Evolutionary conservation across 1,284 basidiomycete genomes (phyloP).

Genomic region (Somion occarium): DNA sequence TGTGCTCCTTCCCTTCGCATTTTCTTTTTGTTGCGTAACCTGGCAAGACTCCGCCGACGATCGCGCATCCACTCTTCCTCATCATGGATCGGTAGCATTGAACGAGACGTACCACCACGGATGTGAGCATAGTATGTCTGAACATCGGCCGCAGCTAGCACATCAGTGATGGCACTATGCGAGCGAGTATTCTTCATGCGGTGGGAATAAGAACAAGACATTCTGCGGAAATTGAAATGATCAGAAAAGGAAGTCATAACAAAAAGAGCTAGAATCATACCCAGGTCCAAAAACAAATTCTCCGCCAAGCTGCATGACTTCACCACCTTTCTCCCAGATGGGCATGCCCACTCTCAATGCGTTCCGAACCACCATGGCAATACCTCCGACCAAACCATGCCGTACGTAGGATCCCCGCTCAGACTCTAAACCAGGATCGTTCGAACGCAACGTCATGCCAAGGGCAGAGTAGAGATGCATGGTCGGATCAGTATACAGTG

Average conservation of each 20-base stretch:
- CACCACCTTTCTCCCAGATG: constrained; percentile 75
- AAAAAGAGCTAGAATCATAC: constrained; percentile 35
- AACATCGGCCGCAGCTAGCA: constrained; percentile 59
- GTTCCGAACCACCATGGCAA: constrained; percentile 65
- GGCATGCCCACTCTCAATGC: constrained; percentile 71
- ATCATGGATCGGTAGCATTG: constrained; percentile 11
- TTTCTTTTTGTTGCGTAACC: constrained; percentile 22
- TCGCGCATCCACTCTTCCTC: constrained; percentile 25
- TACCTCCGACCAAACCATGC: constrained; percentile 58
- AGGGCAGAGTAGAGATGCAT: constrained; percentile 66
- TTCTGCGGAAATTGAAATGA: constrained; percentile 27
- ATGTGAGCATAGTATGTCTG: constrained; percentile 1
- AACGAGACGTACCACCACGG: constrained; percentile 2
- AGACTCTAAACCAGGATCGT: constrained; percentile 40
- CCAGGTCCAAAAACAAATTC: constrained; percentile 85
- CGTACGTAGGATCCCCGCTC: constrained; percentile 60
- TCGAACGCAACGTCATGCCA: constrained; percentile 64
- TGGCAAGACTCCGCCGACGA: constrained; percentile 19
- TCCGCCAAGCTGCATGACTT: constrained; percentile 76
- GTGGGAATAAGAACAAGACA: constrained; percentile 60
- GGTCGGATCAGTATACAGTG: constrained; percentile 76
- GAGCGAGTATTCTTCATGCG: constrained; percentile 68
- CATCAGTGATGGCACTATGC: constrained; percentile 64
- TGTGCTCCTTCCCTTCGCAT: constrained; percentile 17
- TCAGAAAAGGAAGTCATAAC: background rate